A percentile compares a stretch with the other conserved stretches of the same genome.
phyloP scores from a whole-genome alignment of 148 eudicot species.

The Heliosperma pusillum region DNA sequence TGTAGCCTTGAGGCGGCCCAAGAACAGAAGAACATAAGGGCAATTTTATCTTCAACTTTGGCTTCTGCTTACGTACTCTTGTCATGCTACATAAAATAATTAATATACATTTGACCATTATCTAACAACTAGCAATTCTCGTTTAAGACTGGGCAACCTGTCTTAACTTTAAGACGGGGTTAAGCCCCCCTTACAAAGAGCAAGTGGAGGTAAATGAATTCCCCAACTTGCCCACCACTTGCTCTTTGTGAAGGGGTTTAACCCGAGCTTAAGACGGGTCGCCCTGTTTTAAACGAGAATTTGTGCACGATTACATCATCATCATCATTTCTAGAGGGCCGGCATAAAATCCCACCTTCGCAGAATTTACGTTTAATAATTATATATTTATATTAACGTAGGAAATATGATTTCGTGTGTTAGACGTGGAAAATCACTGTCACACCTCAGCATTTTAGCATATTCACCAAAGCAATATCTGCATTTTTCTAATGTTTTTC shows the following conservation, averaged over 20 bases:
- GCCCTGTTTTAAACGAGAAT: no score
- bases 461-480: not conserved
- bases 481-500: not conserved
- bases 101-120: constrained; percentile 19
- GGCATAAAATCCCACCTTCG: not conserved
- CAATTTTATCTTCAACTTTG: not conserved
- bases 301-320: no score
- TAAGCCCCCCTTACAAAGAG: no score
- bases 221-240: no score
- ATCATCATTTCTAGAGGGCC: constrained; percentile 27
- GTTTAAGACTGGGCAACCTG: no score
- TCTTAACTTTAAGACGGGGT: no score
- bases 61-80: no score
- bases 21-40: not conserved
- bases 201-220: no score
- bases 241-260: no score
- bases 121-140: not conserved
- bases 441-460: constrained; percentile 6
- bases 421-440: constrained; percentile 25
- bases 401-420: constrained; percentile 13
- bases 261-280: no score
- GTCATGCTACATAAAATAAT: no score
- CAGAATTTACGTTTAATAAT: not conserved
- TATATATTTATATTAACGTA: not conserved
- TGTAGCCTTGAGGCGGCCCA: constrained; percentile 28